These are phyloP conservation scores for Suillus subaureus DNA, from an alignment of 768 basidiomycete species.

Conservation along the genomic window DNA sequence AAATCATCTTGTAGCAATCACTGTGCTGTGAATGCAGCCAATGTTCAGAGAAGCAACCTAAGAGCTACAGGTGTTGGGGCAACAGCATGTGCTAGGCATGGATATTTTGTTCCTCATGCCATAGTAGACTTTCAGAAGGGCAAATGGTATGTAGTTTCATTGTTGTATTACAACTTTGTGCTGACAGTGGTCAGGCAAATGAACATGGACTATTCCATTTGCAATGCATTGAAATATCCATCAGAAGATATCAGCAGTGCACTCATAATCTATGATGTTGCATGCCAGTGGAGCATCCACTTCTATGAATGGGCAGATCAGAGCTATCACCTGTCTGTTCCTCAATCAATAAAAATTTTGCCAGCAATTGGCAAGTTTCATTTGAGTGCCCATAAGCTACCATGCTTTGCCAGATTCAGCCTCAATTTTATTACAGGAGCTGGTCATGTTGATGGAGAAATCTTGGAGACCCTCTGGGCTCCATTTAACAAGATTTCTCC, in stretches of 20 bases:
- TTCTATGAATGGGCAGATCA: slow-evolving; percentile 10
- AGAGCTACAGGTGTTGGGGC: too few species aligned
- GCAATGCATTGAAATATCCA: slow-evolving; percentile 21
- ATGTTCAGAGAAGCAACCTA: too few species aligned
- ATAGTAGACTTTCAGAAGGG: slow-evolving; percentile 36
- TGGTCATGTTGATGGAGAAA: slow-evolving; percentile 33
- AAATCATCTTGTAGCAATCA: slow-evolving; percentile 21
- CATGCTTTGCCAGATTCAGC: slow-evolving; percentile 28
- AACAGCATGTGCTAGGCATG: too few species aligned
- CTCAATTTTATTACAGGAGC: slow-evolving; percentile 30
- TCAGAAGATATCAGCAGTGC: not conserved
- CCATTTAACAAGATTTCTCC: slow-evolving; percentile 25
- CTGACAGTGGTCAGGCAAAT: slow-evolving; percentile 21
- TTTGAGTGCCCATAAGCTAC: slow-evolving; percentile 29
- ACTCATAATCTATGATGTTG: slow-evolving; percentile 31
- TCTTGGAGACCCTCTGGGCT: slow-evolving; percentile 38
- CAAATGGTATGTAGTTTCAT: slow-evolving; percentile 23
- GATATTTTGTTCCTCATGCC: slow-evolving; percentile 11
- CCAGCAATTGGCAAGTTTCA: slow-evolving; percentile 33
- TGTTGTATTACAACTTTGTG: too few species aligned
- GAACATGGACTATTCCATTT: slow-evolving; percentile 31
- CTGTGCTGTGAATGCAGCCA: too few species aligned
- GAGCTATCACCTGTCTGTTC: not conserved
- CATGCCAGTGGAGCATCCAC: slow-evolving; percentile 27
- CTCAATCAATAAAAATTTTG: slow-evolving; percentile 11